phyloP scores from a whole-genome alignment of 805 yeast genomes.

The Gaillardinia entomophila region DNA sequence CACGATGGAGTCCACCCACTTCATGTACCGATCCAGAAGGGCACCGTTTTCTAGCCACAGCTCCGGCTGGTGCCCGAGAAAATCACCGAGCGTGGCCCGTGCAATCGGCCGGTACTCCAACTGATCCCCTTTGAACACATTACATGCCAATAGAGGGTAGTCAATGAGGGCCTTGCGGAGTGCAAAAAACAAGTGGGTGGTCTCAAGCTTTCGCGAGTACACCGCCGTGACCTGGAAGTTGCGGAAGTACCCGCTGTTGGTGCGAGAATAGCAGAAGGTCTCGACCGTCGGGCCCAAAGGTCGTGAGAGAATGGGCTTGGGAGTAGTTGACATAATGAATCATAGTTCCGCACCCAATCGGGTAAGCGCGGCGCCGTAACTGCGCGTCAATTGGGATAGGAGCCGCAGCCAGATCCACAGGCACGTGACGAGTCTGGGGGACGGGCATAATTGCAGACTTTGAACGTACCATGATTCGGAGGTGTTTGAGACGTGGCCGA shows the following conservation, averaged over 20 bases:
- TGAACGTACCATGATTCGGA: no score
- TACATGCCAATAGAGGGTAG: slow-evolving; percentile 27
- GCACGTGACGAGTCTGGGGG: no score
- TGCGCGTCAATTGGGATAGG: no score
- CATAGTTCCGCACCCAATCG: no score
- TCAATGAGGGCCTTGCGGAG: slow-evolving; percentile 27
- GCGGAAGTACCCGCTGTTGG: slow-evolving; percentile 20
- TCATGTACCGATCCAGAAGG: slow-evolving; percentile 25
- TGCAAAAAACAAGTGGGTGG: slow-evolving; percentile 16
- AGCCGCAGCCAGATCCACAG: no score
- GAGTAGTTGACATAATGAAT: background rate
- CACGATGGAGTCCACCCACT: slow-evolving; percentile 10
- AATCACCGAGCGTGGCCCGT: slow-evolving; percentile 16
- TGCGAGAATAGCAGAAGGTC: slow-evolving; percentile 29
- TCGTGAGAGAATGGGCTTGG: slow-evolving; percentile 8
- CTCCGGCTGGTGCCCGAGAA: slow-evolving; percentile 12
- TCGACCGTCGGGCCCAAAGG: slow-evolving; percentile 23
- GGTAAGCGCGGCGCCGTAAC: no score
- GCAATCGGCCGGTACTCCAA: slow-evolving; percentile 19
- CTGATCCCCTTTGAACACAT: slow-evolving; percentile 16
- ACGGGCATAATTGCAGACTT: no score
- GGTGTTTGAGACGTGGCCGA: no score
- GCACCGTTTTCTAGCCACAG: slow-evolving; percentile 9
- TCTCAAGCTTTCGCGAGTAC: slow-evolving; percentile 16
- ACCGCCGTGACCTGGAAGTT: slow-evolving; percentile 30